A percentile compares a stretch with the other conserved stretches of the same genome.
phyloP scores from a whole-genome alignment of 495 filamentous ascomycete species.

The Letharia columbiana region DNA sequence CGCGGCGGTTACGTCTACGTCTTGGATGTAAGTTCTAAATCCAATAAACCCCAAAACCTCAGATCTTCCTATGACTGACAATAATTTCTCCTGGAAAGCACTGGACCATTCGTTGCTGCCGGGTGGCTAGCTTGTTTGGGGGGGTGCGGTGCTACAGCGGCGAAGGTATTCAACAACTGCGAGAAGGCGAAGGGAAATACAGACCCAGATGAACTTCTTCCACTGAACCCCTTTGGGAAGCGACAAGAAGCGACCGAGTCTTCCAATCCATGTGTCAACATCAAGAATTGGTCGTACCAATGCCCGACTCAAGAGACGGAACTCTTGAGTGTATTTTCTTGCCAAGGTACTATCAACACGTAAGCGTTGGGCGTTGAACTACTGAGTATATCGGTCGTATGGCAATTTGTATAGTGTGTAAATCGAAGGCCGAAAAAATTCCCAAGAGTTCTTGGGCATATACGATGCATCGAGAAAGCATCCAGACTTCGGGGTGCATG shows the following conservation, averaged over 20 bases:
- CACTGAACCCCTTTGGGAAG: not conserved
- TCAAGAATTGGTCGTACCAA: not conserved
- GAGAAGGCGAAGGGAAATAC: not conserved
- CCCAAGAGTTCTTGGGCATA: too few species aligned
- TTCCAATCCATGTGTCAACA: not conserved
- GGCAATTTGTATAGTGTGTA: too few species aligned
- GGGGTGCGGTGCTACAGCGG: not conserved
- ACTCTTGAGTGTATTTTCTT: not conserved
- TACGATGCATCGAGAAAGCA: too few species aligned
- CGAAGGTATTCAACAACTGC: not conserved
- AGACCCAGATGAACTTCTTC: not conserved
- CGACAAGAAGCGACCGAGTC: not conserved
- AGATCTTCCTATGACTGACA: not conserved
- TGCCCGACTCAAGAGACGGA: not conserved
- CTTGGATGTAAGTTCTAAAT: conserved; percentile 1
- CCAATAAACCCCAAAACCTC: not conserved
- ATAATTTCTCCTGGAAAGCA: too few species aligned
- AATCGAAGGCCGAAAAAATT: too few species aligned
- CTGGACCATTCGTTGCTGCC: not conserved
- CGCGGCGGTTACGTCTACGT: not conserved
- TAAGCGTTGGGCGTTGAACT: not conserved
- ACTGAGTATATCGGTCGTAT: too few species aligned
- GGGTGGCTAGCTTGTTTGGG: conserved; percentile 1
- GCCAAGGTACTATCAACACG: not conserved
- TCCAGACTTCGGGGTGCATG: too few species aligned